Base-by-base conservation (phyloP, 2,329 filamentous ascomycete species). In the Dichotomopilus funicola region DNA sequence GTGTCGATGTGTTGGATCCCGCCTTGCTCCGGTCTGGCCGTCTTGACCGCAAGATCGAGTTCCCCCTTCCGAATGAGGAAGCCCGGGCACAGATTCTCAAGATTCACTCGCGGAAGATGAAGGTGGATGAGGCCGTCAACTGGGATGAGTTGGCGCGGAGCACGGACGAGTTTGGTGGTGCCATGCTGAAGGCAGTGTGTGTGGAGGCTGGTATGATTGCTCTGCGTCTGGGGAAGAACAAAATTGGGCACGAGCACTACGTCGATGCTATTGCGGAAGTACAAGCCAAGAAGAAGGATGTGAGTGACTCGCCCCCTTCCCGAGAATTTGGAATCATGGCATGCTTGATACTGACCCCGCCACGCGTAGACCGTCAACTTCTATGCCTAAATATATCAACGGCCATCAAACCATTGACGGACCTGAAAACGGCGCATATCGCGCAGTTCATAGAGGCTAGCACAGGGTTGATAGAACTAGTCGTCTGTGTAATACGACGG, bases 161-260 rank as follows among this genome's bases (percentile, higher is more conserved):
- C 75, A 99, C 94, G 13, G 94, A 99, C 71, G 94, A 99, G 75
- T 99, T 99, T 71, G 94, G 94, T 57, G 94, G 94, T 70, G 94
- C 94, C 58, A 92, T 95, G 84, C 77, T 99, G 65, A 99, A 99
- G 81, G 94, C 94, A 44, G 94, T 99, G 27, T 99, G 94, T 72
- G 94, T 99, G 33, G 94, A 99, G 77, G 94, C 94, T 51, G 94
- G 94, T 70, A 99, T 99, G 94, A 99, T 99, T 75, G 94, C 94
- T 34, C 78, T 99, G 68, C 83, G 94, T 64, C 90, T 87, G 71
- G 94, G 94, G 59, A 91, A 95, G 79, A 91, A 87, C 75, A 96
- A 96, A 81, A 94, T 99, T 68, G 88, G 88, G 58, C 94, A 99
- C 71, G 94, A 99, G 77, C 90, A 99, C 73, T 99, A 97, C 69